These are phyloP conservation scores for Solanum verrucosum DNA, from an alignment of 257 asterid genomes.

Conservation along the genomic window DNA sequence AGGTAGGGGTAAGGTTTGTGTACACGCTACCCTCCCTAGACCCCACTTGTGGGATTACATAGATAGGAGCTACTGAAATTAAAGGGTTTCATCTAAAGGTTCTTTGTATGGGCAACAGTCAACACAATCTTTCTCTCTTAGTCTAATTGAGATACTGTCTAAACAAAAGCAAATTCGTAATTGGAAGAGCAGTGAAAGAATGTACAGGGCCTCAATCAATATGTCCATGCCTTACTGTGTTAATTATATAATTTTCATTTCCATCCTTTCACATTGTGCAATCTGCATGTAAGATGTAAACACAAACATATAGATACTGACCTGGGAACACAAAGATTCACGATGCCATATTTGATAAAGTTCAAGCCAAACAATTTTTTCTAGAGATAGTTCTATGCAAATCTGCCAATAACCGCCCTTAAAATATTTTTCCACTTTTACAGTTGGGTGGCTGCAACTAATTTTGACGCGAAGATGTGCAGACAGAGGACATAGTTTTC, in stretches of 20 bases:
- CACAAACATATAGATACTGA: not conserved
- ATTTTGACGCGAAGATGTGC: not conserved
- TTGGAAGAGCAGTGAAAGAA: not conserved
- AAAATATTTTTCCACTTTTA: not conserved
- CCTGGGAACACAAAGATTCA: not conserved
- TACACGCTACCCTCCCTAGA: too few relatives aligned
- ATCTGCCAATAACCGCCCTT: not conserved
- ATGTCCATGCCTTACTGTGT: not conserved
- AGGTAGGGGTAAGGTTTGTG: too few relatives aligned
- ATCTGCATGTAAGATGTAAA: not conserved
- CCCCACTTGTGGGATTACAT: too few relatives aligned
- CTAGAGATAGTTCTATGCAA: not conserved
- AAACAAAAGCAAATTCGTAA: not conserved
- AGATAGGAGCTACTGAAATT: not conserved
- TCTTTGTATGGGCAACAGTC: not conserved
- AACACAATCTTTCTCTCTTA: not conserved
- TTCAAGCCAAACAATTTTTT: not conserved
- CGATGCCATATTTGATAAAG: not conserved
- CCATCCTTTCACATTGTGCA: not conserved
- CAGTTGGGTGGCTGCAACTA: not conserved
- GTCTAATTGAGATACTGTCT: not conserved
- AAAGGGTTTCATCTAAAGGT: not conserved
- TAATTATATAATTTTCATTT: not conserved
- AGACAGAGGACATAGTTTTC: not conserved
- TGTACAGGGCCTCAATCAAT: not conserved